Percentiles rank a stretch among this genome's conserved stretches.
These are phyloP conservation scores for Verticillium longisporum DNA, from an alignment of 2,329 filamentous ascomycete genomes.

Conservation along the genomic window DNA sequence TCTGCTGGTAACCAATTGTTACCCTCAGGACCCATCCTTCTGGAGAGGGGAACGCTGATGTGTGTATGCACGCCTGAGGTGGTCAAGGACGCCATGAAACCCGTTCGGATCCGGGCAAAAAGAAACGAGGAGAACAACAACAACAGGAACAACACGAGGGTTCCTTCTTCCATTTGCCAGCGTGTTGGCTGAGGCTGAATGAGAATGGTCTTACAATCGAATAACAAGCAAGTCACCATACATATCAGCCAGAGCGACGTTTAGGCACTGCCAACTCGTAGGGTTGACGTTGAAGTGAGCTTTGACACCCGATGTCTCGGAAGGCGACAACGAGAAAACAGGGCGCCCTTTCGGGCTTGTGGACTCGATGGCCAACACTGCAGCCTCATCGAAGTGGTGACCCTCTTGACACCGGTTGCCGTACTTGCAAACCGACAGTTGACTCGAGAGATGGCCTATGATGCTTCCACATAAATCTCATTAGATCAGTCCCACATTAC, in stretches of 20 bases:
- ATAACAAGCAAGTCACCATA: background rate
- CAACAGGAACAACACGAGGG: background rate
- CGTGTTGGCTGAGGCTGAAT: background rate
- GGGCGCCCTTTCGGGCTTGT: background rate
- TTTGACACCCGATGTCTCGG: background rate
- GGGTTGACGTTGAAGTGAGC: background rate
- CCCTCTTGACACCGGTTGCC: background rate
- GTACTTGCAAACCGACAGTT: background rate
- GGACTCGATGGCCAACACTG: too few species aligned
- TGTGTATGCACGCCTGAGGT: too few species aligned
- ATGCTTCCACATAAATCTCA: background rate
- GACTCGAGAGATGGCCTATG: background rate
- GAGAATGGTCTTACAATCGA: background rate
- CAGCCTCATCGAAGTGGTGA: too few species aligned
- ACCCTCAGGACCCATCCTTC: too few species aligned
- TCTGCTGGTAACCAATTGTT: background rate
- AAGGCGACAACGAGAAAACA: background rate
- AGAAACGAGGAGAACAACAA: background rate
- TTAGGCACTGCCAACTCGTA: too few species aligned
- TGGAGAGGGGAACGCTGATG: too few species aligned
- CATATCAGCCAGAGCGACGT: background rate
- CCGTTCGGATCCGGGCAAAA: background rate
- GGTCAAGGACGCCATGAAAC: background rate
- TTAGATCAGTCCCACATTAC: background rate
- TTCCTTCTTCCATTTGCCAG: background rate